Conservation (phyloP, 2,329 filamentous ascomycete species). For the Berkeleyomyces rouxiae region DNA sequence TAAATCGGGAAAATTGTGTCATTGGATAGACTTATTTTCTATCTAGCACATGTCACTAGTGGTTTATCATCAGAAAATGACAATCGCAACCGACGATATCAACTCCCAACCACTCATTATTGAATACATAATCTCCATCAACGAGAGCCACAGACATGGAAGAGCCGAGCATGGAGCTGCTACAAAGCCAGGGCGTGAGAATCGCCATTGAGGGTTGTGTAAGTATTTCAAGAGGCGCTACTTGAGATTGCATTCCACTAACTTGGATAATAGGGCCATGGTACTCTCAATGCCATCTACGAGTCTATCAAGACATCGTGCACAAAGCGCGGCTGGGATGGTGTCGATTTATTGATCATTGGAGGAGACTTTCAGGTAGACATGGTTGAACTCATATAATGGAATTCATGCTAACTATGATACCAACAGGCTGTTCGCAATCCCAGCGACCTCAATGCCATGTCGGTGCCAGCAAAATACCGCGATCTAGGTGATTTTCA, state of each 20-base stretch:
- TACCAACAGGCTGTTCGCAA: slow-evolving; percentile 60
- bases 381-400: background rate
- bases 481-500: slow-evolving; percentile 82
- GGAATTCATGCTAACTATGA: slow-evolving; percentile 5
- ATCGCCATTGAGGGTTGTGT: slow-evolving; percentile 13
- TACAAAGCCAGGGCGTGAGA: slow-evolving; percentile 7
- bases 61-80: too few species aligned
- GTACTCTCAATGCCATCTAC: slow-evolving; percentile 83
- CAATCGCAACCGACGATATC: too few species aligned
- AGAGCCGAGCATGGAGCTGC: background rate
- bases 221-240: background rate
- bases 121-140: background rate
- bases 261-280: slow-evolving; percentile 53
- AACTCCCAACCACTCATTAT: too few species aligned
- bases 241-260: background rate
- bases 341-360: slow-evolving; percentile 73
- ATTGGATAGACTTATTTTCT: too few species aligned
- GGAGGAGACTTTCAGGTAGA: slow-evolving; percentile 82
- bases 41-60: too few species aligned
- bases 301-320: slow-evolving; percentile 55
- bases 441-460: slow-evolving; percentile 68
- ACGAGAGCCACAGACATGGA: background rate
- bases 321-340: slow-evolving; percentile 56
- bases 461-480: slow-evolving; percentile 81
- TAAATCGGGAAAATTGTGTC: too few species aligned